Evolutionary conservation across 2,329 filamentous ascomycete genomes (phyloP), one percentile per base, ranked within the genome.

Genomic region (Thermothelomyces thermophilus): DNA sequence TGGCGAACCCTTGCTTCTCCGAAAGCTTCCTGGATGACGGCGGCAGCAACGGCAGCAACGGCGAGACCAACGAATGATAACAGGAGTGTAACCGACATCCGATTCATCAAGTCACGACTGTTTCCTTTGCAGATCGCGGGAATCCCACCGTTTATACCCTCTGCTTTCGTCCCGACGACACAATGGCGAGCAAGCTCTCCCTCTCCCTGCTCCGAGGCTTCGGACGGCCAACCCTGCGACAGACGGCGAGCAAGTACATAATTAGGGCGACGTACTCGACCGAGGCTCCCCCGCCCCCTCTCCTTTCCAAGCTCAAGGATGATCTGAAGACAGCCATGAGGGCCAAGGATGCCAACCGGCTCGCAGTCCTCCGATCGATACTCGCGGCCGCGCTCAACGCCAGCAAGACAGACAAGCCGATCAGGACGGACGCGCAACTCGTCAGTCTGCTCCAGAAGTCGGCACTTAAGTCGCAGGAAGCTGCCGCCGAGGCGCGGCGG

Each of bases 301-400:
- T 79, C 8, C 66, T 80, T 37, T 65, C 70, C 47, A 77, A 74
- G 66, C 69, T 82, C 60, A 79, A 79, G 61, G 67, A 64, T 56
- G 82, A 86, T 58, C 71, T 86, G 54, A 86, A 86, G 69, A 67
- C 72, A 9, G 81, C 82, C 42, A 84, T 86, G 82, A 75, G 76
- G 51, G 73, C 73, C 58, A 85, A 83, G 66, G 81, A 86, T 62
- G 68, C 73, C 22, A 71, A 79, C 22, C 80, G 84, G 2, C 78
- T 90, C 22, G 70, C 77, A 34, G 85, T 87, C 33, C 75, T 91
- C 42, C 84, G 87, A 58, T 67, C 75, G 35, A 70, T 90, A 54
- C 75, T 90, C 56, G 74, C 84, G 28, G 78, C 84, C 55, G 81
- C 85, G 54, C 82, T 83, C 59, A 90, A 90, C 67, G 82, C 84